phyloP scores from a whole-genome alignment of 83 land plant species.

The Picea engelmannii region DNA sequence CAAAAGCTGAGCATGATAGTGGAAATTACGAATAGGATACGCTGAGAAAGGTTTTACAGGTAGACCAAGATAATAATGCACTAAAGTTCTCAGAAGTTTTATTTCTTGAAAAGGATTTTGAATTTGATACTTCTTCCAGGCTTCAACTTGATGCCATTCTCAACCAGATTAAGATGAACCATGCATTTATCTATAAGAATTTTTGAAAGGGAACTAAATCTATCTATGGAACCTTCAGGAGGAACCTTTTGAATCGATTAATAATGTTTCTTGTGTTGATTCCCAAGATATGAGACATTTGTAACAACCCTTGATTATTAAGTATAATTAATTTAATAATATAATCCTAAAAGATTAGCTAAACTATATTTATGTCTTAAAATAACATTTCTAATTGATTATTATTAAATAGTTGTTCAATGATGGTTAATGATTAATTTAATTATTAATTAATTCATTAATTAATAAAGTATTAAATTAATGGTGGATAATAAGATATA shows the following conservation, averaged over 20 bases:
- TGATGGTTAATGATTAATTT: too few species aligned
- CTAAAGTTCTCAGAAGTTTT: background rate
- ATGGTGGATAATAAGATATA: too few species aligned
- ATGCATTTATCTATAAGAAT: background rate
- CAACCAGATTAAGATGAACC: background rate
- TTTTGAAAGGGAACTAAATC: background rate
- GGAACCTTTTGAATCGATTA: background rate
- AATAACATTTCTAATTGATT: too few species aligned
- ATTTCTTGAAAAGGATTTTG: background rate
- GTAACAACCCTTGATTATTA: too few species aligned
- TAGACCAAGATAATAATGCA: background rate
- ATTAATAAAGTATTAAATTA: too few species aligned
- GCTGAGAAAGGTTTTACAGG: slow-evolving; percentile 12
- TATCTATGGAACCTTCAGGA: slow-evolving; percentile 10
- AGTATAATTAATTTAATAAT: too few species aligned
- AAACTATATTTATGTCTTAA: too few species aligned
- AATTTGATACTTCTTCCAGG: slow-evolving; percentile 1
- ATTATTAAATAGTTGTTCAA: too few species aligned
- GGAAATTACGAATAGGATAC: slow-evolving; percentile 7
- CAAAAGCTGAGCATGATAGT: background rate
- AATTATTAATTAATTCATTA: too few species aligned
- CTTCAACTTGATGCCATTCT: slow-evolving; percentile 1
- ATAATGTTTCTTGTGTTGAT: background rate
- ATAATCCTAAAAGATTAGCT: too few species aligned
- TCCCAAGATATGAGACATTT: background rate